Evolutionary conservation across 1,139 yeast species (phyloP).

Genomic region (Candida frijolesensis): DNA sequence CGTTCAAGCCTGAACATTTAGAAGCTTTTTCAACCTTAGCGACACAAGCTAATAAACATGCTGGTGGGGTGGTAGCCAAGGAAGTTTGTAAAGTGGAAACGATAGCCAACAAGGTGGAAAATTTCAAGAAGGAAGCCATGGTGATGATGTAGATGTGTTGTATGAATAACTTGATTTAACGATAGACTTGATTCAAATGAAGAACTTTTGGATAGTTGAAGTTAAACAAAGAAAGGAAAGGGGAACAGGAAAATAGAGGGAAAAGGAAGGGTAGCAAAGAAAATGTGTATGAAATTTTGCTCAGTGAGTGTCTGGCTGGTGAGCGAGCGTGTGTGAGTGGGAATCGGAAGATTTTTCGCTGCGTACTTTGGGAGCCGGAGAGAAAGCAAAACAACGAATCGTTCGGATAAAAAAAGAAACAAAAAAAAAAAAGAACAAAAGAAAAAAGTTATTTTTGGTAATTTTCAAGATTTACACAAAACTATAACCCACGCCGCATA

Average conservation of each 20-base stretch:
- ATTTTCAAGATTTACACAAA: neutral
- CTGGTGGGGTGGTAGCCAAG: conserved; percentile 75
- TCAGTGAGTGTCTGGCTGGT: neutral
- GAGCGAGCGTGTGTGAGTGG: neutral
- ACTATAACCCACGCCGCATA: no score
- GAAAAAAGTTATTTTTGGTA: neutral
- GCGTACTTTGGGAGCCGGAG: neutral
- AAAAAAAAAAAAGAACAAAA: neutral
- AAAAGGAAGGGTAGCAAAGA: neutral
- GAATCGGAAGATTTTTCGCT: neutral
- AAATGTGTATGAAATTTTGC: no score
- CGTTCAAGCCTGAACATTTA: conserved; percentile 58
- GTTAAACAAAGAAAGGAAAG: neutral
- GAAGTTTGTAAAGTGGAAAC: conserved; percentile 52
- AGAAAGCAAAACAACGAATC: neutral
- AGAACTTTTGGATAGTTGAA: neutral
- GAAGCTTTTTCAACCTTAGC: conserved; percentile 63
- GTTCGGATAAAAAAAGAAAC: neutral
- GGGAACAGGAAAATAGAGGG: neutral
- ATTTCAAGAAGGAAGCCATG: conserved; percentile 23
- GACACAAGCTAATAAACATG: conserved; percentile 88
- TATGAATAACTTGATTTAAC: conserved; percentile 3
- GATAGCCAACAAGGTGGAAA: conserved; percentile 52
- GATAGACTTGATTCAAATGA: conserved; percentile 2
- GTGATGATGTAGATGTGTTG: conserved; percentile 1